Conservation (phyloP, 345 rosid species). For the Salix viminalis region DNA sequence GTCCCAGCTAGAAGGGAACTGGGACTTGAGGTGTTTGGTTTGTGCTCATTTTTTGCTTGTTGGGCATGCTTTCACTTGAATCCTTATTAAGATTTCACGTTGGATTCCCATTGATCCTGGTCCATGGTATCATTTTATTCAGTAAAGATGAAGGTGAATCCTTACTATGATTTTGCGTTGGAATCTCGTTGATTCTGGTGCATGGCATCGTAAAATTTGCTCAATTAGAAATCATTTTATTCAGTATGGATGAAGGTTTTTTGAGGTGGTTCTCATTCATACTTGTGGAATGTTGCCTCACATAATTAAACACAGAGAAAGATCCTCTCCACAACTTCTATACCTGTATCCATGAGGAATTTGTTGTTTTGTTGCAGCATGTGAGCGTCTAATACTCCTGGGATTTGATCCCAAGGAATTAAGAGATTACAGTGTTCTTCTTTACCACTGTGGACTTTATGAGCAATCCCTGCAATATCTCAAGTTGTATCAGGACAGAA, state of each 20-base stretch:
- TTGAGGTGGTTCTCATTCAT: too few relatives aligned
- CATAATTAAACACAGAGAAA: not conserved
- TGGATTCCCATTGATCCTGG: too few relatives aligned
- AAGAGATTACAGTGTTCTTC: constrained; percentile 65
- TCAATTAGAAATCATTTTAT: too few relatives aligned
- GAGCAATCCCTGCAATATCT: constrained; percentile 47
- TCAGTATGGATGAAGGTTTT: too few relatives aligned
- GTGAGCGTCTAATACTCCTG: constrained; percentile 59
- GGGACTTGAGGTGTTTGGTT: not conserved
- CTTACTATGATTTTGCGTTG: too few relatives aligned
- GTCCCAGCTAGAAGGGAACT: not conserved
- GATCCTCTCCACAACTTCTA: not conserved
- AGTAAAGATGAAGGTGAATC: not conserved
- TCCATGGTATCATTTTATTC: too few relatives aligned
- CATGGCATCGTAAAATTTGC: too few relatives aligned
- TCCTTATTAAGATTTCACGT: too few relatives aligned
- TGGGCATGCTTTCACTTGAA: not conserved
- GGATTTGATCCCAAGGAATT: constrained; percentile 44
- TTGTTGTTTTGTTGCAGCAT: constrained; percentile 39
- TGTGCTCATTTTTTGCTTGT: not conserved
- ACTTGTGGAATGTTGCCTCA: too few relatives aligned
- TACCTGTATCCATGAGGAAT: not conserved
- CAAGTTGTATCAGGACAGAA: constrained; percentile 32
- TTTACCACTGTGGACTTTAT: constrained; percentile 60
- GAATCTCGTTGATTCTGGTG: too few relatives aligned